Evolutionary conservation across 805 yeast genomes (phyloP), one percentile per base, ranked within the genome.

Genomic region (Candida pseudofarinosa): DNA sequence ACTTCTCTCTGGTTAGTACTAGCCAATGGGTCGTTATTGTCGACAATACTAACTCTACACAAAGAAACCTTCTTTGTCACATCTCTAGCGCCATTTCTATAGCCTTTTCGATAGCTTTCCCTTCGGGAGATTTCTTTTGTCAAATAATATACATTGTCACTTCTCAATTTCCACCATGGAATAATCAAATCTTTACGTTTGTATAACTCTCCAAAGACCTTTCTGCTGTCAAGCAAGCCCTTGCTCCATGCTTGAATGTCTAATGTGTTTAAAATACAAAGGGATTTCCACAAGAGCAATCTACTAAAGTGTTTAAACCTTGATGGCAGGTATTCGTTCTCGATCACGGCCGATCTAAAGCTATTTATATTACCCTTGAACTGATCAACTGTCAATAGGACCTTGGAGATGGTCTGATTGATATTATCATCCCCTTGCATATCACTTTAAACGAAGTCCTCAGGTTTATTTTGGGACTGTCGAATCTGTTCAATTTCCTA

Each of bases 131-230:
- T 15, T n/a, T 48, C 51, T 10, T 47, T 41, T 6, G 50, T 44
- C 32, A 47, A 49, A 47, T 57, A 64, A 43, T 54, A 66, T 23
- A 46, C 51, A 45, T 48, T 55, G 33, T 69, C 74, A 2, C 31
- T n/a, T 7, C 53, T 63, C 8, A 70, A 51, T 12, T 43, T 42
- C 51, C 55, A 56, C 75, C 75, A 70, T 14, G 75, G 75, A 2
- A 66, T 51, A 3, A 43, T 47, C 65, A 67, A 56, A 32, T 67
- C 67, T 12, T 51, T 44, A 10, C 56, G 46, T 33, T 49, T 55
- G 23, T 51, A 42, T 10, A 70, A 54, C 45, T 67, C 63, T 42
- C 63, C 67, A 41, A 61, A 70, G 2, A 68, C 61, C 8, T 60
- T 58, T 20, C 75, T 47, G 13, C 65, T 50, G 19, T 55, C 56